Evolutionary conservation across 495 filamentous ascomycete species (phyloP).

Genomic region (Penicillium riverlandense): DNA sequence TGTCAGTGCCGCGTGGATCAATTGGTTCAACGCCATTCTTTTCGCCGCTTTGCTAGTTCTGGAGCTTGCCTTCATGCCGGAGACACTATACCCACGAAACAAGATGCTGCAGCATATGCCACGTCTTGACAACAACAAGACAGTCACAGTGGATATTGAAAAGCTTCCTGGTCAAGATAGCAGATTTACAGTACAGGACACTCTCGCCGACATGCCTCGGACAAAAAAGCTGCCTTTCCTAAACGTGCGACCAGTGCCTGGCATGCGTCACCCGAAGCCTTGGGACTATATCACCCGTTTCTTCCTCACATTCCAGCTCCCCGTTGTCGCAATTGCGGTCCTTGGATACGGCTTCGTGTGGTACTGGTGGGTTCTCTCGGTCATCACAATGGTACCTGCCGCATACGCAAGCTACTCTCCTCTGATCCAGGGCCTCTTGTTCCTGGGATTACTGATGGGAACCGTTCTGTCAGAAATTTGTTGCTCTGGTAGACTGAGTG

Average conservation of each 20-base stretch:
- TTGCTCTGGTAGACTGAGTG: slow-evolving; percentile 48
- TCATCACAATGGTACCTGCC: slow-evolving; percentile 53
- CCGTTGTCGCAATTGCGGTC: slow-evolving; percentile 38
- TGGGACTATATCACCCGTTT: slow-evolving; percentile 45
- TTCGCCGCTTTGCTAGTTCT: slow-evolving; percentile 44
- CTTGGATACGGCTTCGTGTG: slow-evolving; percentile 49
- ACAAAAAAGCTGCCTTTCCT: slow-evolving; percentile 45
- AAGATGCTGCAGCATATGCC: slow-evolving; percentile 39
- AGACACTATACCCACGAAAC: slow-evolving; percentile 53
- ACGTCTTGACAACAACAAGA: background rate
- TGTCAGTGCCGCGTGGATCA: slow-evolving; percentile 46
- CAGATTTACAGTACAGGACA: background rate
- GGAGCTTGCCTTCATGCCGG: slow-evolving; percentile 49
- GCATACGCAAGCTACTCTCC: slow-evolving; percentile 47
- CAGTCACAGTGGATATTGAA: slow-evolving; percentile 16
- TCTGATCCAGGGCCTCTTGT: slow-evolving; percentile 52
- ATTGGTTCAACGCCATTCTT: slow-evolving; percentile 53
- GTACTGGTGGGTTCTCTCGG: slow-evolving; percentile 59
- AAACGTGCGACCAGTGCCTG: slow-evolving; percentile 44
- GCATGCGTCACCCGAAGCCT: slow-evolving; percentile 45
- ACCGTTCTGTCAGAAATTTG: slow-evolving; percentile 47
- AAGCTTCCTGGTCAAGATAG: slow-evolving; percentile 4
- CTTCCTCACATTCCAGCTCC: slow-evolving; percentile 40
- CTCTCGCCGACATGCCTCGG: slow-evolving; percentile 19
- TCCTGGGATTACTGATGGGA: slow-evolving; percentile 50